Percentiles rank a stretch among this genome's conserved stretches.
Evolutionary conservation across 441 rosid species (phyloP).

Genomic region (Euphorbia celastroides): DNA sequence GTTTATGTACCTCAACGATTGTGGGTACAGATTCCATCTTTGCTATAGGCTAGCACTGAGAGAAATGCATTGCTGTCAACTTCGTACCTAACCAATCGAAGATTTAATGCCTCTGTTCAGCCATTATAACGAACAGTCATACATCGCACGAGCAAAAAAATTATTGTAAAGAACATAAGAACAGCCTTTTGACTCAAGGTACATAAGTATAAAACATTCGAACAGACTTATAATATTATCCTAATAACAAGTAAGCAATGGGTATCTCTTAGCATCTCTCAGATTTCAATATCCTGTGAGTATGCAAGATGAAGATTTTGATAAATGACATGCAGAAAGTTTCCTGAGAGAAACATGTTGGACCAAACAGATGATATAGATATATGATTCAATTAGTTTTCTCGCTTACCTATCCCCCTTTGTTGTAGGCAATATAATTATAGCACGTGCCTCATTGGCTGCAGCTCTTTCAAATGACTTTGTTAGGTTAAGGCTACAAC

Average conservation of each 20-base stretch:
- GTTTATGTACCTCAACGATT: conserved; percentile 77
- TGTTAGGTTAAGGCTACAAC: conserved; percentile 91
- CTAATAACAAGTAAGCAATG: neutral
- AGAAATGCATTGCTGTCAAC: conserved; percentile 90
- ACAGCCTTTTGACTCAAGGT: neutral
- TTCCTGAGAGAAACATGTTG: conserved; percentile 4
- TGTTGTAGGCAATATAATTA: conserved; percentile 79
- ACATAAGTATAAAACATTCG: neutral
- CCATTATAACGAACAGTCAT: neutral
- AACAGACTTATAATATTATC: neutral
- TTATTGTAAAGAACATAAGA: neutral
- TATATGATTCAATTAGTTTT: conserved; percentile 4
- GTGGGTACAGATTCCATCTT: conserved; percentile 72
- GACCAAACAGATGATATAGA: conserved; percentile 6
- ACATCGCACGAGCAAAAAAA: neutral
- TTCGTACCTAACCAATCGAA: conserved; percentile 63
- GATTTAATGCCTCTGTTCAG: conserved; percentile 24
- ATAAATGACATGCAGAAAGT: conserved; percentile 1
- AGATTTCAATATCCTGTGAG: neutral
- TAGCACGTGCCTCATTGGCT: conserved; percentile 79
- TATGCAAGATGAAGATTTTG: neutral
- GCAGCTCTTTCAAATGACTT: conserved; percentile 95
- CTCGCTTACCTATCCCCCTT: conserved; percentile 71
- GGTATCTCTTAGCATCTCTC: neutral
- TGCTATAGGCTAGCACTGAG: conserved; percentile 75